Evolutionary conservation across 1,284 basidiomycete species (phyloP).

Genomic region (Rhodotorula mucilaginosa): DNA sequence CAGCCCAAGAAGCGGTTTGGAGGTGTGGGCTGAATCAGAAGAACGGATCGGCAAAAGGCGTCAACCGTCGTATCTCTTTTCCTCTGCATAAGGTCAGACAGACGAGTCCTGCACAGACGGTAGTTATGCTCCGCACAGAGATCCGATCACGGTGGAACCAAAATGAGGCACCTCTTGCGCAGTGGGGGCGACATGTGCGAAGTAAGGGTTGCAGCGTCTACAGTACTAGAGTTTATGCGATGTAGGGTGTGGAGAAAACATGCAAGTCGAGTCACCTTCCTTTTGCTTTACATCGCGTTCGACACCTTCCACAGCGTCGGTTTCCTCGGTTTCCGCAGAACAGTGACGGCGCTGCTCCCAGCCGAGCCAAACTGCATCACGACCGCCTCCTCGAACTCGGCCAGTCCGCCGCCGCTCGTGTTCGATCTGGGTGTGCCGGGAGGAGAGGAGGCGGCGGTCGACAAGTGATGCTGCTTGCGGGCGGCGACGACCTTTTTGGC

Average conservation of each 20-base stretch:
- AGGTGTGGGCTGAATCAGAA: no score
- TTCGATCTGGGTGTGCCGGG: neutral
- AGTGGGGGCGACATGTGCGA: no score
- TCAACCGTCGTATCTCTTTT: no score
- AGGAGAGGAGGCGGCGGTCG: neutral
- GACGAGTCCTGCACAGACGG: no score
- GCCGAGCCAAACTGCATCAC: conserved; percentile 27
- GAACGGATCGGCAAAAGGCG: no score
- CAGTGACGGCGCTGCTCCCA: conserved; percentile 10
- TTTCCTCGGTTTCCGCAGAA: conserved; percentile 23
- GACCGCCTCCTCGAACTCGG: conserved; percentile 31
- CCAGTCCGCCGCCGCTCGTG: neutral
- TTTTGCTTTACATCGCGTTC: neutral
- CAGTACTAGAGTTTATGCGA: no score
- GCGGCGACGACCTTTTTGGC: conserved; percentile 26
- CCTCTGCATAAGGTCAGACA: no score
- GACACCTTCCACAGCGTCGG: conserved; percentile 28
- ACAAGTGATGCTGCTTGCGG: conserved; percentile 12
- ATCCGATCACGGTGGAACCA: no score
- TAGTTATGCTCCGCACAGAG: no score
- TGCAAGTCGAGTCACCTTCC: neutral
- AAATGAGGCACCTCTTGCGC: no score
- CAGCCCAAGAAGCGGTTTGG: no score
- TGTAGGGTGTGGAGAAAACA: neutral
- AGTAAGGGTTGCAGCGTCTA: no score